Conservation (phyloP, 768 basidiomycete species). For the Amanita fuliginea region DNA sequence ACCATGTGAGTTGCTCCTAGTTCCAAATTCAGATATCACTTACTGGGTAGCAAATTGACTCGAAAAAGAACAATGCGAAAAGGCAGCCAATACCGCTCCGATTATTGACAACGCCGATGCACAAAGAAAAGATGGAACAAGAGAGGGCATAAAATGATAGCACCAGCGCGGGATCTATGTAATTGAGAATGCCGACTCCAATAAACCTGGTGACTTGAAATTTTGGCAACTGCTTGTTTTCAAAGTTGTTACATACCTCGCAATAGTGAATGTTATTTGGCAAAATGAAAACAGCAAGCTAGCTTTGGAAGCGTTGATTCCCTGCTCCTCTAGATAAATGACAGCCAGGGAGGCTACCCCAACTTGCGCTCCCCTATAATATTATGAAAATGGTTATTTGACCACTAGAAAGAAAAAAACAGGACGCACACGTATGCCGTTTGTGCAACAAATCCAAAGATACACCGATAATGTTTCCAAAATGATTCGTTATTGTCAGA, state of each 20-base stretch:
- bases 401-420: neutral
- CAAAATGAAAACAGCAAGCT: conserved; percentile 63
- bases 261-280: conserved; percentile 56
- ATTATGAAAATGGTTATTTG: neutral
- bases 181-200: conserved; percentile 47
- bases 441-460: conserved; percentile 67
- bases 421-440: conserved; percentile 47
- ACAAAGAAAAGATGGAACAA: conserved; percentile 42
- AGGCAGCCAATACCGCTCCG: conserved; percentile 47
- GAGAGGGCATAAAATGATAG: conserved; percentile 40
- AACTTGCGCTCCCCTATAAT: conserved; percentile 45
- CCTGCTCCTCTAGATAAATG: conserved; percentile 56
- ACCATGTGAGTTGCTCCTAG: neutral
- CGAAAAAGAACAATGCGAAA: conserved; percentile 62
- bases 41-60: conserved; percentile 64
- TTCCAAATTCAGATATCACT: conserved; percentile 10
- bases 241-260: conserved; percentile 27
- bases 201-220: conserved; percentile 34
- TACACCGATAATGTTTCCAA: conserved; percentile 56
- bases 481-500: conserved; percentile 41
- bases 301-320: conserved; percentile 37
- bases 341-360: conserved; percentile 58
- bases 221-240: neutral
- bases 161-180: conserved; percentile 54
- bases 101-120: conserved; percentile 39